Evolutionary conservation across 768 basidiomycete genomes (phyloP), one percentile per base, ranked within the genome.

Genomic region (Podaxis pistillaris): DNA sequence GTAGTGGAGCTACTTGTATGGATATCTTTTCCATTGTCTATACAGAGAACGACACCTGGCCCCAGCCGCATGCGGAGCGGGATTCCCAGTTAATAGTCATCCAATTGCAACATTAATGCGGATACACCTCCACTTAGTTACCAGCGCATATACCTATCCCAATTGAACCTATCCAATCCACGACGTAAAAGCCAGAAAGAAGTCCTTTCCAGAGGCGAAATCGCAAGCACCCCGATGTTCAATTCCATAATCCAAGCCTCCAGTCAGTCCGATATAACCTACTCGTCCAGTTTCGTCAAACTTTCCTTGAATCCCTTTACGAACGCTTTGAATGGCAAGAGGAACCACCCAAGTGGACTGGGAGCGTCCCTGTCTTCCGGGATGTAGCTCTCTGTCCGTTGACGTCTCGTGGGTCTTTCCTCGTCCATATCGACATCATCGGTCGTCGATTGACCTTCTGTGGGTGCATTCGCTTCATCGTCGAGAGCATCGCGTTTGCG

Each of bases 261-360:
- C 4, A 2, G 22, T 37, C 15, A 26, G 30, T 22, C 53, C 2
- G n/a, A 15, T 7, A 22, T 9, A 19, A 33, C 15, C 11, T 38
- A 12, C 24, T 51, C 56, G 40, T 62, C 54, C 44, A 46, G 24
- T 3, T 28, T 52, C 53, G 58, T 74, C 65, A 87, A 72, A 68
- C 85, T 84, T 73, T 89, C 86, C 66, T 82, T 83, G 75, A 90
- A 89, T 19, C 88, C 88, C 65, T 83, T 81, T 59, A 86, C 77
- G 70, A 90, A 89, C 5, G 84, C 83, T 68, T 82, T 80, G 72
- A 89, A 77, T 4, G 88, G 88, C 44, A 83, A 75, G 71, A 84
- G 73, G 68, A 89, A 78, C 88, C 85, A 88, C 37, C 83, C 83
- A 58, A 86, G 68, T 37, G 80, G 65, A 49, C 76, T 75, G n/a